Evolutionary conservation across 1,139 yeast genomes (phyloP).

Genomic region (Saccharomycopsis hybrid): DNA sequence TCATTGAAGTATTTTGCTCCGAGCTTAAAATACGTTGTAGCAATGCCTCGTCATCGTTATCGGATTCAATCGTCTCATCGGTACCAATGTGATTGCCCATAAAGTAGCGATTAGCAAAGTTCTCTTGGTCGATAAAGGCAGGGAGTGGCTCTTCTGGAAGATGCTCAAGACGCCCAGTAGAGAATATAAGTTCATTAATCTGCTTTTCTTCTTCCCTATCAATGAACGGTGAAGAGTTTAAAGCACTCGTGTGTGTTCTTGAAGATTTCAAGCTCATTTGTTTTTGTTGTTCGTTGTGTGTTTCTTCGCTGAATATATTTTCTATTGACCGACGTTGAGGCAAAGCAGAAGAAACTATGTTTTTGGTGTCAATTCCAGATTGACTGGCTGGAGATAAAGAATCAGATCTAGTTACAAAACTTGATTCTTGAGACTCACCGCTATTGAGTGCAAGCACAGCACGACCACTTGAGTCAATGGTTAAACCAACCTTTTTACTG

Average conservation of each 20-base stretch:
- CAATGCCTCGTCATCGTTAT: slow-evolving; percentile 1
- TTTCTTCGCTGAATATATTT: neutral
- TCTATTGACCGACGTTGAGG: too few species aligned
- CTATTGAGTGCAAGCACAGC: slow-evolving; percentile 5
- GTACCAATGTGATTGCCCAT: neutral
- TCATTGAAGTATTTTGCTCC: neutral
- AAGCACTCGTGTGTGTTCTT: neutral
- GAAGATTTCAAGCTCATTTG: neutral
- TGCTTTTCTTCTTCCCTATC: slow-evolving; percentile 5
- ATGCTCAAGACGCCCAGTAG: neutral
- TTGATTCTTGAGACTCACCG: neutral
- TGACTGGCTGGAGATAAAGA: neutral
- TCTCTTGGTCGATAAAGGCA: neutral
- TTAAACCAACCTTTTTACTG: neutral
- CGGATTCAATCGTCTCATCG: slow-evolving; percentile 5
- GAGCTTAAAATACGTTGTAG: slow-evolving; percentile 1
- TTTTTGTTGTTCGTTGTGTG: neutral
- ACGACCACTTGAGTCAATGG: slow-evolving; percentile 6
- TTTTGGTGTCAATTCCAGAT: neutral
- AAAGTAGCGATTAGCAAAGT: neutral
- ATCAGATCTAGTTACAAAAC: too few species aligned
- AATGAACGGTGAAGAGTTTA: slow-evolving; percentile 14
- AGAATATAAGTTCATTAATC: slow-evolving; percentile 1
- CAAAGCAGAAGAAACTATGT: neutral
- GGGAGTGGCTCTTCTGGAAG: neutral